Evolutionary conservation across 345 rosid genomes (phyloP), one percentile per base, ranked within the genome.

Genomic region (Heritiera fomes): DNA sequence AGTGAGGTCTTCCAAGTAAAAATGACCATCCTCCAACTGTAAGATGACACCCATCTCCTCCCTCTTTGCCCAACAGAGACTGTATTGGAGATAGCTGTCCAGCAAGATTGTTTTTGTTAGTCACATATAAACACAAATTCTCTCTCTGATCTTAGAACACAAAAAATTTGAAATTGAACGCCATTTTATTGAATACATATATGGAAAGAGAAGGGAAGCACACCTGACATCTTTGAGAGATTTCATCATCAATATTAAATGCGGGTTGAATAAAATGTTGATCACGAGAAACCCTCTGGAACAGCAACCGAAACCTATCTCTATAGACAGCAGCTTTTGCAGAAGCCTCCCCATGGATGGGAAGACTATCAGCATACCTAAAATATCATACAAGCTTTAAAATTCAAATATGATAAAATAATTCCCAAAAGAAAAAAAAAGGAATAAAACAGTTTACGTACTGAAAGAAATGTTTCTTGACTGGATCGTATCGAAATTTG

Each of bases 21-120:
- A 96, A 84, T 96, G 99, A 3, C 94, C 97, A 86, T 96, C 97
- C 89, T 96, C 98, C 88, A 96, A 82, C 86, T 96, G 98, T 10
- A 97, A 96, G 75, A 96, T 94, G 76, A 96, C 84, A 12, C 98
- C 98, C 98, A 96, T 84, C 84, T 91, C 87, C 86, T 89, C 82
- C 97, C 97, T 2, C 84, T 86, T 84, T 86, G 90, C 72, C 93
- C 90, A 32, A 92, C 81, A 94, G 87, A 82, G 98, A 91, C 84
- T 92, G 98, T 62, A 94, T 90, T 4, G 98, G 82, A 74, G 93
- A 90, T 83, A 96, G 85, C 99, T 96, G 89, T 68, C 32, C 71
- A 80, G 40, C 74, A 72, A 69, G 0, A 52, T 18, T 12, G 11
- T 69, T 52, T 52, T 69, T 12, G 14, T 43, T 67, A 7, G 43